These are phyloP conservation scores for Byssochlamys sp. DNA, from an alignment of 2,329 filamentous ascomycete genomes.

Conservation along the genomic window DNA sequence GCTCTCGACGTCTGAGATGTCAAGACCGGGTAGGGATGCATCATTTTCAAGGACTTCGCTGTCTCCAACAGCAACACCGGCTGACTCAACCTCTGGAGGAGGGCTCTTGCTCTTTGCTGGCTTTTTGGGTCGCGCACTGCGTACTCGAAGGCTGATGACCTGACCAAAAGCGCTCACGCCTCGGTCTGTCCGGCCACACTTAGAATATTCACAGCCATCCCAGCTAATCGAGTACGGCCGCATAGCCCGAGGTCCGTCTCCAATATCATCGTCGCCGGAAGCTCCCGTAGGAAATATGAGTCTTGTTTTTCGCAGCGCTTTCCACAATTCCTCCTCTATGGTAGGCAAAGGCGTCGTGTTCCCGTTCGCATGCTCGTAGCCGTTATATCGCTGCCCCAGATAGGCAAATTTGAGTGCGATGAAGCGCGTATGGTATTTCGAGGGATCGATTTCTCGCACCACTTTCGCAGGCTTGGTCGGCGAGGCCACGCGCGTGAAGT, in stretches of 20 bases:
- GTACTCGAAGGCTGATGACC: conserved; percentile 72
- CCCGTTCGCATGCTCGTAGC: conserved; percentile 75
- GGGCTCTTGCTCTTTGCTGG: conserved; percentile 15
- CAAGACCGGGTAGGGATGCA: background rate
- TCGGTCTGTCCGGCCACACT: conserved; percentile 84
- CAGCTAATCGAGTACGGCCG: conserved; percentile 54
- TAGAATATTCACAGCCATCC: conserved; percentile 80
- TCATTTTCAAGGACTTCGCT: conserved; percentile 3
- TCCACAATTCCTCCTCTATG: conserved; percentile 89
- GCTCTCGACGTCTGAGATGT: conserved; percentile 21
- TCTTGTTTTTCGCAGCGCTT: conserved; percentile 70
- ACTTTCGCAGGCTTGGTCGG: conserved; percentile 26
- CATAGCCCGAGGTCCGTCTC: conserved; percentile 35
- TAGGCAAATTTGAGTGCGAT: conserved; percentile 93
- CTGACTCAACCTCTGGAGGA: conserved; percentile 1
- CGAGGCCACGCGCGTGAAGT: conserved; percentile 16
- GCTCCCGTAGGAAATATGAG: conserved; percentile 65
- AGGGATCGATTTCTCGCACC: conserved; percentile 58
- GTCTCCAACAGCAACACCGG: conserved; percentile 9
- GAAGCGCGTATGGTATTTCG: conserved; percentile 69
- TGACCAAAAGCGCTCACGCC: conserved; percentile 96
- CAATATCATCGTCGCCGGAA: conserved; percentile 23
- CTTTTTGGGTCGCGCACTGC: conserved; percentile 62
- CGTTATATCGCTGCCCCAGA: conserved; percentile 80
- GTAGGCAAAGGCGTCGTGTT: conserved; percentile 62